These are phyloP conservation scores for Eleusine indica DNA, from an alignment of 176 grass and related monocot species.

Conservation along the genomic window DNA sequence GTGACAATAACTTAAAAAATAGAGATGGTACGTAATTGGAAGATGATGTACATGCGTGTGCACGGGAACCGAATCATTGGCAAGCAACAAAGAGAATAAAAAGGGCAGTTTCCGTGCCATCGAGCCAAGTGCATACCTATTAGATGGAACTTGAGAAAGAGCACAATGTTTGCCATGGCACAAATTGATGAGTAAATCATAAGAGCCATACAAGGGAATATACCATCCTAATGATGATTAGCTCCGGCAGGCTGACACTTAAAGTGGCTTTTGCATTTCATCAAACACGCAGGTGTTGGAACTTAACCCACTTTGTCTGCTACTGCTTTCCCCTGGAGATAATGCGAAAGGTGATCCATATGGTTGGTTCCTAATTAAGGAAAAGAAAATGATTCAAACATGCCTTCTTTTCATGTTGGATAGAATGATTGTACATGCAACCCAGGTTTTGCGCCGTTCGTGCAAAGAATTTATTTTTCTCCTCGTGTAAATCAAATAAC, in stretches of 20 bases:
- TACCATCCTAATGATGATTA: background rate
- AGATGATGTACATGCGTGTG: conserved; percentile 35
- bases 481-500: background rate
- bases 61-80: conserved; percentile 27
- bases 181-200: background rate
- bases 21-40: background rate
- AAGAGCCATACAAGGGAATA: background rate
- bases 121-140: conserved; percentile 1
- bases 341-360: background rate
- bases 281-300: conserved; percentile 28
- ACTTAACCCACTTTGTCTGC: conserved; percentile 22
- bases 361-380: conserved; percentile 1
- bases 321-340: background rate
- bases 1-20: background rate
- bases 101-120: conserved; percentile 17
- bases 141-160: background rate
- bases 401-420: conserved; percentile 1
- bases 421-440: conserved; percentile 38
- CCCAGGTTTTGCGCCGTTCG: conserved; percentile 39
- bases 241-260: background rate
- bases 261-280: background rate
- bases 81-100: background rate
- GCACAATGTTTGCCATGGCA: background rate
- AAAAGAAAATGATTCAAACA: conserved; percentile 16
- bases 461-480: conserved; percentile 21